phyloP scores from a whole-genome alignment of 129 eudicot species.

The Logfia minima region DNA sequence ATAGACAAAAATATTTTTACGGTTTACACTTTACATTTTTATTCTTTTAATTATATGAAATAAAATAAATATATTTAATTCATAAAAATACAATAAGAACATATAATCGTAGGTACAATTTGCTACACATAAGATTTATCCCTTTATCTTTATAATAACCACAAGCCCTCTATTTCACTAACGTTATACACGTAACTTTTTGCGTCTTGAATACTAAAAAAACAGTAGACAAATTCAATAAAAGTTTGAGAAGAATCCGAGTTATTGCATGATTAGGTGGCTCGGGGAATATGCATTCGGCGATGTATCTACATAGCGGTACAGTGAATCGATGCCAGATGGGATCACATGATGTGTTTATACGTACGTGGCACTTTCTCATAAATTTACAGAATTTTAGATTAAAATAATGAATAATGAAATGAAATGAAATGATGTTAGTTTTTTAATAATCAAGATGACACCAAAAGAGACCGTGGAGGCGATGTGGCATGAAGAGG shows the following conservation, averaged over 20 bases:
- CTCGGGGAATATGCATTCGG: not conserved
- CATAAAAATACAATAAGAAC: too few species aligned
- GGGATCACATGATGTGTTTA: constrained; percentile 25
- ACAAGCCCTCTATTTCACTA: too few species aligned
- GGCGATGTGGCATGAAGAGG: not conserved
- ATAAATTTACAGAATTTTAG: not conserved
- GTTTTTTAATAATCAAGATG: not conserved
- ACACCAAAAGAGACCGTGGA: constrained; percentile 1
- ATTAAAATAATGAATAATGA: not conserved
- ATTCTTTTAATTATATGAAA: too few species aligned
- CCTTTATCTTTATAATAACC: too few species aligned
- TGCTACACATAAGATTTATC: too few species aligned
- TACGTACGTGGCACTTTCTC: constrained; percentile 22
- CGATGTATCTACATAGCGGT: not conserved
- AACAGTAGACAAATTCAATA: not conserved
- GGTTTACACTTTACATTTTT: too few species aligned
- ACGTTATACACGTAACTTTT: too few species aligned
- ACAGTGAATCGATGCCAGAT: constrained; percentile 10
- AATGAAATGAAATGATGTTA: not conserved
- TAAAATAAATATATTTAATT: too few species aligned
- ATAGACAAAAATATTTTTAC: too few species aligned
- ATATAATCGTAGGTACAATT: too few species aligned
- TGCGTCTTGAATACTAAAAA: too few species aligned
- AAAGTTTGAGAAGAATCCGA: not conserved
- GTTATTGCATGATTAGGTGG: not conserved